Conservation (phyloP, 305 asterid species). For the Vinca major region DNA sequence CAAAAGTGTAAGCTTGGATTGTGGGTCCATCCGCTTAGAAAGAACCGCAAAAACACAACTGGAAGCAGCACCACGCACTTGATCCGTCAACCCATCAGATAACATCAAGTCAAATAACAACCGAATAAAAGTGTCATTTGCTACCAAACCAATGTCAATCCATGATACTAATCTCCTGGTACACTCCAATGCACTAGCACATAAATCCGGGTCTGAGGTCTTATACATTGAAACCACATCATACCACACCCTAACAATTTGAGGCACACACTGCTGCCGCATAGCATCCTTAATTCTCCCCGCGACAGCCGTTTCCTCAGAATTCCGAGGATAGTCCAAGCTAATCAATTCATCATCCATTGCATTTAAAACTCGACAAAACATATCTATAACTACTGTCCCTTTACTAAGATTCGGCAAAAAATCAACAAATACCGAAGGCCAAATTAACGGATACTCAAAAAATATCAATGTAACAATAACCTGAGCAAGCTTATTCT, state of each 20-base stretch:
- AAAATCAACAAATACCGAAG: slow-evolving; percentile 74
- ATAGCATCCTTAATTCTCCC: slow-evolving; percentile 78
- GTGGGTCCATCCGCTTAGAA: slow-evolving; percentile 77
- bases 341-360: slow-evolving; percentile 83
- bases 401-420: slow-evolving; percentile 63
- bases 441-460: slow-evolving; percentile 79
- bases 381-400: slow-evolving; percentile 62
- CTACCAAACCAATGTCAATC: slow-evolving; percentile 83
- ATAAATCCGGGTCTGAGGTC: slow-evolving; percentile 56
- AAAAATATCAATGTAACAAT: slow-evolving; percentile 60
- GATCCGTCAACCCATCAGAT: slow-evolving; percentile 51
- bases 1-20: slow-evolving; percentile 58
- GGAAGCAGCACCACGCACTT: slow-evolving; percentile 69
- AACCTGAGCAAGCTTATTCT: slow-evolving; percentile 93
- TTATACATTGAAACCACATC: slow-evolving; percentile 48
- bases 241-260: slow-evolving; percentile 73
- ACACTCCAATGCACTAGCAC: slow-evolving; percentile 61
- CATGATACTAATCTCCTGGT: slow-evolving; percentile 66
- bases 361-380: slow-evolving; percentile 67
- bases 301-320: slow-evolving; percentile 51
- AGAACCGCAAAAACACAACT: slow-evolving; percentile 60
- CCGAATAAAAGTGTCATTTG: slow-evolving; percentile 48
- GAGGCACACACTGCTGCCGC: slow-evolving; percentile 84
- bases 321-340: slow-evolving; percentile 62
- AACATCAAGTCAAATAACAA: slow-evolving; percentile 72